Conservation (phyloP, 78 protist genomes). For the Creolimax fragrantissima region DNA sequence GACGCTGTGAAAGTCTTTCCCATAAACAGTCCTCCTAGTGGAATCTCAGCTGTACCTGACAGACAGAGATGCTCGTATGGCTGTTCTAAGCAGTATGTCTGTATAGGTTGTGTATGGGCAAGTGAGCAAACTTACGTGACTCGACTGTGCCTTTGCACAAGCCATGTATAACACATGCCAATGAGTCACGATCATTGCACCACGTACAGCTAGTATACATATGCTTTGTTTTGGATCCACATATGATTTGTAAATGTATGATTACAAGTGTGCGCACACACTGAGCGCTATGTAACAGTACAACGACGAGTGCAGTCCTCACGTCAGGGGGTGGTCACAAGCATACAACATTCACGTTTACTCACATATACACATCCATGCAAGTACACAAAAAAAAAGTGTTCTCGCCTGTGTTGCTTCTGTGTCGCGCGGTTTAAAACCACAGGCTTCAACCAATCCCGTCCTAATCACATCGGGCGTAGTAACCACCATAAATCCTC, state of each 20-base stretch:
- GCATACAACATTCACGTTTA: too few species aligned
- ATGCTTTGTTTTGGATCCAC: too few species aligned
- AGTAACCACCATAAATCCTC: constrained; percentile 2
- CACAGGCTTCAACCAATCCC: constrained; percentile 1
- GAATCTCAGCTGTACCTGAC: constrained; percentile 77
- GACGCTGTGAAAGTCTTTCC: neutral
- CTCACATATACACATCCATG: too few species aligned
- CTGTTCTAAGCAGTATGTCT: neutral
- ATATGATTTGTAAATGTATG: too few species aligned
- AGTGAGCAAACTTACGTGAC: too few species aligned
- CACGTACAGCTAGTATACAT: too few species aligned
- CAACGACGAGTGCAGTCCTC: too few species aligned
- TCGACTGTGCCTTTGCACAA: neutral
- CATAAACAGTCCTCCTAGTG: constrained; percentile 57
- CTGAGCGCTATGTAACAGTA: too few species aligned
- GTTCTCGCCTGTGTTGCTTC: constrained; percentile 11
- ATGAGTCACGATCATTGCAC: neutral
- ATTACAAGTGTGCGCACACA: too few species aligned
- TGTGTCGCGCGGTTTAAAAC: constrained; percentile 1
- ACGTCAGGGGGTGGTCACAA: too few species aligned
- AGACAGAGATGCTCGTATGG: constrained; percentile 41
- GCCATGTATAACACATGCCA: neutral
- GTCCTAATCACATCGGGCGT: constrained; percentile 20
- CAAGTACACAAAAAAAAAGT: neutral
- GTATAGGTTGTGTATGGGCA: too few species aligned